Conservation (phyloP, 306 rosid genomes). For the Arachis hypogaea region DNA sequence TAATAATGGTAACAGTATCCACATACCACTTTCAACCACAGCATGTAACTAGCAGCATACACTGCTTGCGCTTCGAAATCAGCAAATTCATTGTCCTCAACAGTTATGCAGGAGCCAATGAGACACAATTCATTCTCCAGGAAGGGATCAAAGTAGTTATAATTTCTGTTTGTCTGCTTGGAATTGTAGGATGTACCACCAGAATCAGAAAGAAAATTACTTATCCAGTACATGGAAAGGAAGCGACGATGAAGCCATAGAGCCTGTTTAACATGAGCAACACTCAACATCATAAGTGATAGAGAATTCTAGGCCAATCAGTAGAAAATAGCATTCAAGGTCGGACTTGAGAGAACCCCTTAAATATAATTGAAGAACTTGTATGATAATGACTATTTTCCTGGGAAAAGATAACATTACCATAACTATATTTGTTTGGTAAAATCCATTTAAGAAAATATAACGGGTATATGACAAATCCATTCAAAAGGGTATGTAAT, state of each 20-base stretch:
- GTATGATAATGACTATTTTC: slow-evolving; percentile 2
- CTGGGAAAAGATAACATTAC: slow-evolving; percentile 3
- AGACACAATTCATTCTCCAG: slow-evolving; percentile 62
- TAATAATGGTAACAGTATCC: neutral
- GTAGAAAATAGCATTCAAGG: slow-evolving; percentile 21
- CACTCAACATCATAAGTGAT: slow-evolving; percentile 16
- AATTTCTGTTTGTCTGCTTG: slow-evolving; percentile 41
- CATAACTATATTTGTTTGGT: neutral
- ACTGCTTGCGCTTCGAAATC: slow-evolving; percentile 76
- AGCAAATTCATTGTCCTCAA: slow-evolving; percentile 57
- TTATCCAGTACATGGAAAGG: slow-evolving; percentile 66
- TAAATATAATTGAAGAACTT: slow-evolving; percentile 9
- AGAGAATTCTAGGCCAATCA: slow-evolving; percentile 3
- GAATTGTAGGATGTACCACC: slow-evolving; percentile 31
- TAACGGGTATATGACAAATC: neutral
- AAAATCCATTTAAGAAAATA: neutral
- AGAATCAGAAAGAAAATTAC: slow-evolving; percentile 42
- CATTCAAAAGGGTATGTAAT: neutral
- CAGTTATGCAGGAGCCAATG: slow-evolving; percentile 50
- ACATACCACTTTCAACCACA: slow-evolving; percentile 74
- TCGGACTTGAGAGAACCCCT: slow-evolving; percentile 8
- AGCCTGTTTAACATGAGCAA: slow-evolving; percentile 55
- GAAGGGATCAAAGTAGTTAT: slow-evolving; percentile 46
- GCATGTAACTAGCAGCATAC: slow-evolving; percentile 57
- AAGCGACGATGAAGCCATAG: slow-evolving; percentile 95